Percentiles rank a stretch among this genome's conserved stretches.
phyloP scores from a whole-genome alignment of 805 yeast species.

The Myxozyma monticola region DNA sequence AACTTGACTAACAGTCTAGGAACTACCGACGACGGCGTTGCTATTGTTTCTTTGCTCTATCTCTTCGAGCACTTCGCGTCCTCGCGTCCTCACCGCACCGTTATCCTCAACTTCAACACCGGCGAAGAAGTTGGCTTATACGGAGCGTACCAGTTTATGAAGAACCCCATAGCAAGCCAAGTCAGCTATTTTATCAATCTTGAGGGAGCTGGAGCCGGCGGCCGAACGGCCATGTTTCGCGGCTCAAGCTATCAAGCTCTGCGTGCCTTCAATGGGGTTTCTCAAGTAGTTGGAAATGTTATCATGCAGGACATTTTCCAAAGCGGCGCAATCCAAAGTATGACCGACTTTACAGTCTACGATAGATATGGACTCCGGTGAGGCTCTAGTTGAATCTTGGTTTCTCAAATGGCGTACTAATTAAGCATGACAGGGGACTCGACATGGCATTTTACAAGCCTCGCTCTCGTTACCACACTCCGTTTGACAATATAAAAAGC shows the following conservation, averaged over 20 bases:
- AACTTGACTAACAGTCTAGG: slow-evolving; percentile 3
- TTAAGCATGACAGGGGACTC: slow-evolving; percentile 69
- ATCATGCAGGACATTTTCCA: slow-evolving; percentile 65
- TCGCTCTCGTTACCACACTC: slow-evolving; percentile 78
- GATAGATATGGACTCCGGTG: slow-evolving; percentile 52
- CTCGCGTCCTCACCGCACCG: slow-evolving; percentile 58
- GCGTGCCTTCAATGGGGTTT: slow-evolving; percentile 20
- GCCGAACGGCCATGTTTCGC: slow-evolving; percentile 77
- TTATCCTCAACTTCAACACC: slow-evolving; percentile 83
- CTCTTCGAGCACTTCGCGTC: slow-evolving; percentile 19
- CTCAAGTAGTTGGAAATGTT: slow-evolving; percentile 10
- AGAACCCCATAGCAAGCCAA: slow-evolving; percentile 68
- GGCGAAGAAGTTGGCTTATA: slow-evolving; percentile 84
- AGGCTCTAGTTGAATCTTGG: neutral
- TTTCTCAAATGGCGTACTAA: neutral
- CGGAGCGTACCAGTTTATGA: slow-evolving; percentile 74
- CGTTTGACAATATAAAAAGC: slow-evolving; percentile 57
- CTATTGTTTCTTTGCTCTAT: slow-evolving; percentile 26
- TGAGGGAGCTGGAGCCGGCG: slow-evolving; percentile 94
- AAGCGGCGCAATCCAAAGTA: slow-evolving; percentile 65
- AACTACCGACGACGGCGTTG: slow-evolving; percentile 69
- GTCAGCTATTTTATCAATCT: slow-evolving; percentile 69
- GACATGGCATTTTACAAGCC: slow-evolving; percentile 89
- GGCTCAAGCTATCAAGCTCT: slow-evolving; percentile 42
- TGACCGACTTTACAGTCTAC: slow-evolving; percentile 82